Evolutionary conservation across 176 grass and related monocot genomes (phyloP), one percentile per base, ranked within the genome.

Genomic region (Dendrocalamus sinicus): DNA sequence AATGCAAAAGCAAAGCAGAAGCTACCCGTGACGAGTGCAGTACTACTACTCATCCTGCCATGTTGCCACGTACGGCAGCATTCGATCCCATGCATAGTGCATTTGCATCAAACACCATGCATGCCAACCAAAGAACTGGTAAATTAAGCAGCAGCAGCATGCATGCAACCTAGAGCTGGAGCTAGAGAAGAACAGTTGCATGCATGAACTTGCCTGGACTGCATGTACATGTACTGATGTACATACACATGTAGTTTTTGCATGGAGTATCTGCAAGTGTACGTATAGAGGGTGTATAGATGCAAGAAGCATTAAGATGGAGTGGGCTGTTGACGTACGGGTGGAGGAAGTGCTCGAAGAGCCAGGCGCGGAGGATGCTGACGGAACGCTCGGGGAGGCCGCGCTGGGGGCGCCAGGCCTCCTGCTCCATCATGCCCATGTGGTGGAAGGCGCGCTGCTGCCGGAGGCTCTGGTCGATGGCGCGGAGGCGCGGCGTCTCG

Each of bases 341-440:
- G 87, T 99, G 97, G 12, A 99, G 94, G 92, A 99, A 99, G 81
- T 99, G 97, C 88, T 99, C 97, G 87, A 99, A 99, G 75, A 99
- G 97, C 97, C 97, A 99, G 4, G 92, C 59, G 4, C 97, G 83
- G 54, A 99, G 72, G 83, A 94, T 86, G 86, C 41, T 87, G 81
- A 99, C 97, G 30, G 97, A 99, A 53, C 97, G 94, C 63, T 99
- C 97, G 22, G 97, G 97, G 37, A 99, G 85, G 70, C 97, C 97
- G 9, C 97, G 97, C 92, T 99, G 97, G 28, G 97, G 97, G 1
- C 97, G 60, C 97, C 97, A 96, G 0, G 97, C 97, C 74, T 99
- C 97, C 89, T 99, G 97, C 90, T 99, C 97, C 92, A 99, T 99
- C 86, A 99, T 96, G 9, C 97, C 97, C 94, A 99, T 96, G 90